Evolutionary conservation across 2,329 filamentous ascomycete species (phyloP), one percentile per base, ranked within the genome.

Genomic region (Neocatenulostroma microsporum): DNA sequence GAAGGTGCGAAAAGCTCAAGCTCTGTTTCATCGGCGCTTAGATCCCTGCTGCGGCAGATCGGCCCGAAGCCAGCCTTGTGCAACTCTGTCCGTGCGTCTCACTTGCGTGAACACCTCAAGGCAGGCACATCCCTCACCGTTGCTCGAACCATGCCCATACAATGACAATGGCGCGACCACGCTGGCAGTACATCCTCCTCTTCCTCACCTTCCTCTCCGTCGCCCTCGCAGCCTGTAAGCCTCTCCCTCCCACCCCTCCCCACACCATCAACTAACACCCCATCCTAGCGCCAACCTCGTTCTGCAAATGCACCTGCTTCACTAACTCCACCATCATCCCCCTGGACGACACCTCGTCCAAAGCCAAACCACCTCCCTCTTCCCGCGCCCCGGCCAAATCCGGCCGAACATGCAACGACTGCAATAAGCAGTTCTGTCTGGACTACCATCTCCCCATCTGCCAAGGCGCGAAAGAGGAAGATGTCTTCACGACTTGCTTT

Each of bases 261-360:
- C 26, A 10, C n/a, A 17, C 20, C 26, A 11, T 18, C n/a, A n/a
- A n/a, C n/a, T n/a, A 13, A 26, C 34, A 13, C 15, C 23, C 15
- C 30, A 29, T 31, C 14, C 29, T 30, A 70, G 69, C 67, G 27
- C 68, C 70, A 18, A 74, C 76, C 12, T 79, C 76, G 40, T 82
- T 81, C 61, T 82, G 78, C 71, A 82, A 82, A 73, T 82, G 78
- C 57, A 80, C 76, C 39, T 82, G 78, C 59, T 76, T 76, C 61
- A 69, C 69, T 34, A 81, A 82, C 55, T 77, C 72, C 61, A 80
- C 76, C 37, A 80, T 82, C 34, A 80, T 82, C 47, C 72, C 76
- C 13, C 72, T 82, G 39, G 69, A 76, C 43, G 66, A 68, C 7
- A 62, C 63, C 34, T 52, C n/a, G n/a, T n/a, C n/a, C 46, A 28